Conservation (phyloP, 257 asterid species). For the Verbascum thapsus region DNA sequence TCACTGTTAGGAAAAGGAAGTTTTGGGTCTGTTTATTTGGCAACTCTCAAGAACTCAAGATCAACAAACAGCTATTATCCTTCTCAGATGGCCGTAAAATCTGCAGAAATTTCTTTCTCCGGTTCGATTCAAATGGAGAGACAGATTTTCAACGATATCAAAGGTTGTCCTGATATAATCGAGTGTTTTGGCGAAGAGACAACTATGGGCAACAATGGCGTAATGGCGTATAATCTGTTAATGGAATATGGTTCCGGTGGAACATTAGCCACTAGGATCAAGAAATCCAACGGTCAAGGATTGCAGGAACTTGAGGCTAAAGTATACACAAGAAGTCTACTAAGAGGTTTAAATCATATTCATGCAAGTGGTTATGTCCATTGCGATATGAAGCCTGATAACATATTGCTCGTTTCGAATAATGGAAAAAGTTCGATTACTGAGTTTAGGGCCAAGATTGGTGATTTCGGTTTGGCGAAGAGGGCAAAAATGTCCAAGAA, state of each 20-base stretch:
- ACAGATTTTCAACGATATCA: too few relatives aligned
- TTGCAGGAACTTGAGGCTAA: constrained; percentile 34
- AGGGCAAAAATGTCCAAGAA: constrained; percentile 25
- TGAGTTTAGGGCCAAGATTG: constrained; percentile 35
- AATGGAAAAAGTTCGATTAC: neutral
- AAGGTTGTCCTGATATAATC: too few relatives aligned
- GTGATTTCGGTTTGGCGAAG: constrained; percentile 48
- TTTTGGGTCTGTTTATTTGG: too few relatives aligned
- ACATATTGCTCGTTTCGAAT: constrained; percentile 33
- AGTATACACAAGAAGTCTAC: constrained; percentile 26
- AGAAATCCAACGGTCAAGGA: constrained; percentile 20
- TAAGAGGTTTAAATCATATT: constrained; percentile 37
- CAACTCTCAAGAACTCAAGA: constrained; percentile 74
- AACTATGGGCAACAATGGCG: constrained; percentile 65
- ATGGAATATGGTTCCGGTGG: constrained; percentile 78
- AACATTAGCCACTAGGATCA: constrained; percentile 33
- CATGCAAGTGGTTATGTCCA: too few relatives aligned
- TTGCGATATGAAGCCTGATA: constrained; percentile 46
- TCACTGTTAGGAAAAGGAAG: constrained; percentile 79
- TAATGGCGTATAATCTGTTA: constrained; percentile 74
- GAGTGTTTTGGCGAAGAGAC: constrained; percentile 96
- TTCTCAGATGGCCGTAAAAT: constrained; percentile 80
- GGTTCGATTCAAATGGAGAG: too few relatives aligned
- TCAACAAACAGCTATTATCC: constrained; percentile 70
- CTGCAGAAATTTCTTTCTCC: too few relatives aligned